Conservation (phyloP, 2,329 filamentous ascomycete genomes). For the Beauveria australis region DNA sequence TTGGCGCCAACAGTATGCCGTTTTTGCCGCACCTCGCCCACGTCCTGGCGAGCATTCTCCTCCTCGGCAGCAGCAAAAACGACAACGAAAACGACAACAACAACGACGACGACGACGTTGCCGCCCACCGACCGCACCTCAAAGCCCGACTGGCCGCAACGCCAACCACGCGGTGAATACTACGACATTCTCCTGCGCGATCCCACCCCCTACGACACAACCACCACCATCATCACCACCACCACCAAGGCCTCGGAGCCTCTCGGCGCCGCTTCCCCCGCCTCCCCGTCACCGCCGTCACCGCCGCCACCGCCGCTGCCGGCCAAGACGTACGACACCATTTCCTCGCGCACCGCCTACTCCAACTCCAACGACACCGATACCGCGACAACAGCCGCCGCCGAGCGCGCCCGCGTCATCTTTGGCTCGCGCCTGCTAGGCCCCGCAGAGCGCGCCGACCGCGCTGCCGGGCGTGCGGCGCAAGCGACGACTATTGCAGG, state of each 20-base stretch:
- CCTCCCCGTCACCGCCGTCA: neutral
- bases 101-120: neutral
- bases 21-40: neutral
- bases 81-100: neutral
- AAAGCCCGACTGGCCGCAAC: slow-evolving; percentile 3
- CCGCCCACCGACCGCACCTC: neutral
- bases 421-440: slow-evolving; percentile 76
- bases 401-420: slow-evolving; percentile 57
- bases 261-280: neutral
- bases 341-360: slow-evolving; percentile 4
- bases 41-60: neutral
- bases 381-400: slow-evolving; percentile 33
- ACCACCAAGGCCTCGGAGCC: neutral
- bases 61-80: neutral
- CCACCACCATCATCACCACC: neutral
- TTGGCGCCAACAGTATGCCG: slow-evolving; percentile 1
- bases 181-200: slow-evolving; percentile 10
- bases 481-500: slow-evolving; percentile 64
- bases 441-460: slow-evolving; percentile 59
- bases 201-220: neutral
- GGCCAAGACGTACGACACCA: slow-evolving; percentile 6
- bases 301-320: neutral
- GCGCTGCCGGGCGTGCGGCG: slow-evolving; percentile 47
- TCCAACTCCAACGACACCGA: slow-evolving; percentile 12
- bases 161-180: slow-evolving; percentile 9